A percentile compares a stretch with the other conserved stretches of the same genome.
Conservation (phyloP, 257 asterid genomes). For the Apocynum venetum region DNA sequence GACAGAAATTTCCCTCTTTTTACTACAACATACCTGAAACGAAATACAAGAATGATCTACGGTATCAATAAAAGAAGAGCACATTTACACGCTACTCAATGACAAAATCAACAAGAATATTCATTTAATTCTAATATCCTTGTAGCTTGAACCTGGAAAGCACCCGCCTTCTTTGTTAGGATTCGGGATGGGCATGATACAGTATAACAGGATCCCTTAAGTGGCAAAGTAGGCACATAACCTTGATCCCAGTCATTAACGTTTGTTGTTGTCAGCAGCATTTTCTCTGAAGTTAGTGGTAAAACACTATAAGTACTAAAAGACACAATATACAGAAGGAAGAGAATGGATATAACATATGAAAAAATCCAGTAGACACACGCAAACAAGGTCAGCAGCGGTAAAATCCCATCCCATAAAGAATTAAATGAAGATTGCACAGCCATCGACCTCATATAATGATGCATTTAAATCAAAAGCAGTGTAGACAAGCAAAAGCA, state of each 20-base stretch:
- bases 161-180: slow-evolving; percentile 30
- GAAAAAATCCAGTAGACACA: neutral
- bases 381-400: neutral
- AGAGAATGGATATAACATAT: neutral
- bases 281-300: slow-evolving; percentile 31
- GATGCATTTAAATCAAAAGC: neutral
- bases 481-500: neutral
- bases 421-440: neutral
- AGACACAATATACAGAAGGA: neutral
- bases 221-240: slow-evolving; percentile 26
- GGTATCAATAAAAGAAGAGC: neutral
- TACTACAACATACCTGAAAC: slow-evolving; percentile 33
- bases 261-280: slow-evolving; percentile 30
- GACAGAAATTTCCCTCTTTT: slow-evolving; percentile 22
- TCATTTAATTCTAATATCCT: slow-evolving; percentile 13
- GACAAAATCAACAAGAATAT: neutral
- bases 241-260: slow-evolving; percentile 29
- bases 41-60: neutral
- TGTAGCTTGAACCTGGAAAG: slow-evolving; percentile 42
- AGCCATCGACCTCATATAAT: neutral
- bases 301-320: neutral
- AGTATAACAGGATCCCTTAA: slow-evolving; percentile 27
- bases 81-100: neutral
- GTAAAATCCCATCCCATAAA: neutral
- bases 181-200: slow-evolving; percentile 26